Base-by-base conservation (phyloP, 768 basidiomycete genomes). In the Lentinula edodes region DNA sequence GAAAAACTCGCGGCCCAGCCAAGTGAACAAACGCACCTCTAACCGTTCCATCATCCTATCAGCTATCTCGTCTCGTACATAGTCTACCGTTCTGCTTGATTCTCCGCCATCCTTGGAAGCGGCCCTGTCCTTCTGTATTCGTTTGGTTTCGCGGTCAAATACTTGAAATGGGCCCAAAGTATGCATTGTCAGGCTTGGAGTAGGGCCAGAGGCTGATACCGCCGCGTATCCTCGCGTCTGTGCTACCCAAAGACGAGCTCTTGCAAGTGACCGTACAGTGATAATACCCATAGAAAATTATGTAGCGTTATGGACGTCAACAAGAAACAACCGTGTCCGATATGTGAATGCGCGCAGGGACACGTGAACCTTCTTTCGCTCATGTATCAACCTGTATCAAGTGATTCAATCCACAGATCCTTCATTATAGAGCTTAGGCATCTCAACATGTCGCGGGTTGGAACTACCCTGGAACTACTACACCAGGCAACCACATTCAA, bases 1-100 rank as follows among this genome's bases (percentile, higher is more conserved):
- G 38, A 2, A 39, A 39, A 39, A 9, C 13, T 39, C 38, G 28
- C 28, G 28, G 3, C 28, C 28, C 28, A 28, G 55, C 36, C 41
- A 58, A 54, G 52, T 64, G 45, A 62, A 46, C 65, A 46, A 61
- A 38, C 76, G 64, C 69, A 94, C 96, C 78, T 91, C 73, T 64
- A 99, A 83, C 60, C 96, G 81, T 70, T 98, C 96, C 74, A 93
- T 84, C 83, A 98, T 83, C 62, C 89, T 80, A 64, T 94, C 91
- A 20, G 95, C 94, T 8, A 95, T 86, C 71, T 96, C 96, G 60
- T 93, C 84, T 45, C 93, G 83, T 34, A 99, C 77, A 73, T 98
- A 98, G 78, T 99, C 96, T 5, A 95, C 93, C 0, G 86, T 84
- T 67, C 85, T 80, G 67, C 91, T 94, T 35, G 79, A 76, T 23